Percentiles rank a stretch among this genome's conserved stretches.
Evolutionary conservation across 345 rosid species (phyloP).

Genomic region (Atalantia buxifolia): DNA sequence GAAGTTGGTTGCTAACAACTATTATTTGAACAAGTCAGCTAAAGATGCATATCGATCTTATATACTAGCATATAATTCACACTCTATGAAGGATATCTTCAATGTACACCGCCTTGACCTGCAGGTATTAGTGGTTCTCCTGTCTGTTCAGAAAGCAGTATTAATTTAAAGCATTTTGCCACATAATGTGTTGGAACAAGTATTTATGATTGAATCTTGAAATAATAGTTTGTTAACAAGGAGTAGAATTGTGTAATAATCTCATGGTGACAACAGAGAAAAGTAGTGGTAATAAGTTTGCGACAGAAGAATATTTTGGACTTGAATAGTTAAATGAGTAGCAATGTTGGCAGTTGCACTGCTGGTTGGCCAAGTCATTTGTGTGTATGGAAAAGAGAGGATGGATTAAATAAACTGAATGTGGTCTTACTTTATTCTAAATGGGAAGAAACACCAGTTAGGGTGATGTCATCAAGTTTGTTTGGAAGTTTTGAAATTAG

Average conservation of each 20-base stretch:
- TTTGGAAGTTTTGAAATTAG: not conserved
- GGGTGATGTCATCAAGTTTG: not conserved
- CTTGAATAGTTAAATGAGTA: not conserved
- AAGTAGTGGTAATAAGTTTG: not conserved
- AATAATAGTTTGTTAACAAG: not conserved
- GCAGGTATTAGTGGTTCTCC: slow-evolving; percentile 47
- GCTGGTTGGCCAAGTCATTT: not conserved
- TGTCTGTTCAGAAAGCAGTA: not conserved
- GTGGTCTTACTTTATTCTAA: not conserved
- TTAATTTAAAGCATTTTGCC: not conserved
- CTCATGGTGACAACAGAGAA: not conserved
- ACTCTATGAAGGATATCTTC: slow-evolving; percentile 87
- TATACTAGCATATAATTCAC: slow-evolving; percentile 91
- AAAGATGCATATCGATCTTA: slow-evolving; percentile 95
- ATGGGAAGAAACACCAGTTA: not conserved
- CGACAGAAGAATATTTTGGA: no score
- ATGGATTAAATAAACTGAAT: not conserved
- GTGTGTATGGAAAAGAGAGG: not conserved
- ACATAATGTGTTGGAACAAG: not conserved
- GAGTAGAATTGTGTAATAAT: not conserved
- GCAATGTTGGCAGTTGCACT: not conserved
- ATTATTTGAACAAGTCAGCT: slow-evolving; percentile 77
- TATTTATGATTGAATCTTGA: not conserved
- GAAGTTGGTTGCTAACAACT: slow-evolving; percentile 68
- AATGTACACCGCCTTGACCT: slow-evolving; percentile 93